Conservation (phyloP, 352 stramenopile genomes). For the Globisporangium canariense region DNA sequence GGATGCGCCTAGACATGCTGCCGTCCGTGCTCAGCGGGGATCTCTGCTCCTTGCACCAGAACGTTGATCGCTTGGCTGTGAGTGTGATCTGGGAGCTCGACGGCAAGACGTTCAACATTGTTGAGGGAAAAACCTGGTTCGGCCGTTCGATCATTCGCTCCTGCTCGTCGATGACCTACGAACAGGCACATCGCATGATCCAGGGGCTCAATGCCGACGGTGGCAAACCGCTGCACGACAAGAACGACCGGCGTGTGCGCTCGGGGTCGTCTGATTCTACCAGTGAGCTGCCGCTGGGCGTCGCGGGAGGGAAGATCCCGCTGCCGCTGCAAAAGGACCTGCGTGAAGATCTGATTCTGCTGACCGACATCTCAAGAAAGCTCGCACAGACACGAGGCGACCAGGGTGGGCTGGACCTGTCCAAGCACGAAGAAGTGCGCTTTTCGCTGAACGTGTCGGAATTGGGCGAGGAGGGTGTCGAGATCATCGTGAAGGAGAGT, state of each 20-base stretch:
- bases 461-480: constrained; percentile 65
- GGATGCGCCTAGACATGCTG: constrained; percentile 92
- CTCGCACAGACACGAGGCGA: constrained; percentile 56
- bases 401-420: constrained; percentile 74
- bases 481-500: constrained; percentile 88
- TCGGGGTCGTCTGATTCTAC: constrained; percentile 8
- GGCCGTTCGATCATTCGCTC: constrained; percentile 97
- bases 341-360: constrained; percentile 46
- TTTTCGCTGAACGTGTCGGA: constrained; percentile 81
- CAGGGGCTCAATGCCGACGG: constrained; percentile 63
- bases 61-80: constrained; percentile 86
- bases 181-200: constrained; percentile 76
- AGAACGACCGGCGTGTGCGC: constrained; percentile 10
- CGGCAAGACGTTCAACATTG: constrained; percentile 45
- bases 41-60: constrained; percentile 90
- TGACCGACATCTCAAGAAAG: constrained; percentile 65
- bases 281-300: constrained; percentile 27
- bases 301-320: constrained; percentile 67
- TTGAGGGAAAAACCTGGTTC: constrained; percentile 66
- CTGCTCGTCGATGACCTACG: constrained; percentile 87
- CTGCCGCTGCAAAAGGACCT: constrained; percentile 48
- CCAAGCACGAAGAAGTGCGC: constrained; percentile 78
- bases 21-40: constrained; percentile 86
- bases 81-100: constrained; percentile 92
- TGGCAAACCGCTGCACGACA: constrained; percentile 25